Conservation (phyloP, 2,329 filamentous ascomycete genomes). For the Thielaviopsis cerberus region DNA sequence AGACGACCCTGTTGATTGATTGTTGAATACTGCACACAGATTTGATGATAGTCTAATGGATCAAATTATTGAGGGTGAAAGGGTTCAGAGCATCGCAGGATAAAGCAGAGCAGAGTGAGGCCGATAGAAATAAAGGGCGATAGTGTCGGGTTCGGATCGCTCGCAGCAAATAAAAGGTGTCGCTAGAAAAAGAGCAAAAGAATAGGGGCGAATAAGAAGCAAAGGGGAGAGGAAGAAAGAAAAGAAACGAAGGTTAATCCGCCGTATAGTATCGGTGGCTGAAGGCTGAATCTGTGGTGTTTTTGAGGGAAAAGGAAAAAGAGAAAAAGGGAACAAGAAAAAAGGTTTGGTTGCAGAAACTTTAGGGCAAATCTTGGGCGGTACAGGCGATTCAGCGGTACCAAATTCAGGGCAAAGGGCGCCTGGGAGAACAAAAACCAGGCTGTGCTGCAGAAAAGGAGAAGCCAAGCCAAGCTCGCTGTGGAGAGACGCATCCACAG, state of each 20-base stretch:
- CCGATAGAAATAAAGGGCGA: background rate
- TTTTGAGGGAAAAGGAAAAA: background rate
- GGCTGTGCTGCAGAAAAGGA: too few relatives aligned
- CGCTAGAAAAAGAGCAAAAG: background rate
- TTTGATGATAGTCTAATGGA: background rate
- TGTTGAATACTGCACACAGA: background rate
- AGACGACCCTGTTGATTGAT: background rate
- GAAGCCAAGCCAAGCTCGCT: too few relatives aligned
- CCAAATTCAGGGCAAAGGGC: too few relatives aligned
- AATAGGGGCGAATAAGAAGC: slow-evolving; percentile 5
- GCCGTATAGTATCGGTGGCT: background rate
- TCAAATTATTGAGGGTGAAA: background rate
- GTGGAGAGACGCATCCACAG: too few relatives aligned
- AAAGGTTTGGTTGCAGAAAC: background rate
- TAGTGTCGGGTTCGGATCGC: background rate
- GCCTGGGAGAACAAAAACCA: too few relatives aligned
- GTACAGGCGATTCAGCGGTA: background rate
- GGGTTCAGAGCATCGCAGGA: background rate
- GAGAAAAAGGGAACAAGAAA: background rate
- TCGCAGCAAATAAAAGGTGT: background rate
- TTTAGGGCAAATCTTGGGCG: background rate
- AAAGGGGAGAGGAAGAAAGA: slow-evolving; percentile 9
- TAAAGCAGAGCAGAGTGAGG: background rate
- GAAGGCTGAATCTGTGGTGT: background rate
- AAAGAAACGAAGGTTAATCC: slow-evolving; percentile 1